A percentile compares a stretch with the other conserved stretches of the same genome.
Conservation (phyloP, 1,139 yeast species). For the Geotrichum reessii region DNA sequence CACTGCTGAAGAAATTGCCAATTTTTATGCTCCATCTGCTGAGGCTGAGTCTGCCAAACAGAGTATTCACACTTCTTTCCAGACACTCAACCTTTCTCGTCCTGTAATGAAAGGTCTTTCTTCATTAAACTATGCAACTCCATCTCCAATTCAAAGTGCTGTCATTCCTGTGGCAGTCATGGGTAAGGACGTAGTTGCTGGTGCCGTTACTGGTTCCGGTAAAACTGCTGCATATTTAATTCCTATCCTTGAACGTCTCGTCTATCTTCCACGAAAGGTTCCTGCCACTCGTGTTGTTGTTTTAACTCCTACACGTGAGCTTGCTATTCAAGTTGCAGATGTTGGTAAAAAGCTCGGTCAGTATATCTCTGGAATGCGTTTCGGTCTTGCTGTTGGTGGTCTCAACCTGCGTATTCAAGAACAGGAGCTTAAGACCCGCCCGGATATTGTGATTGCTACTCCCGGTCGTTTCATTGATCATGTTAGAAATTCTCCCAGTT, state of each 20-base stretch:
- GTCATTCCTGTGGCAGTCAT: slow-evolving; percentile 87
- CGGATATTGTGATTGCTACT: slow-evolving; percentile 94
- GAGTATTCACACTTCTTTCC: slow-evolving; percentile 57
- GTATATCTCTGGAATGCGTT: slow-evolving; percentile 65
- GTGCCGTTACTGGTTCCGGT: slow-evolving; percentile 99
- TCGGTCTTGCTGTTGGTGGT: slow-evolving; percentile 98
- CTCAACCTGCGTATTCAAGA: slow-evolving; percentile 91
- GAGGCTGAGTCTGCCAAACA: slow-evolving; percentile 37
- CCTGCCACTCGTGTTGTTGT: slow-evolving; percentile 88
- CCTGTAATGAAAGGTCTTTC: slow-evolving; percentile 82
- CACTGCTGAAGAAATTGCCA: slow-evolving; percentile 33
- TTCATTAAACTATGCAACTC: slow-evolving; percentile 71
- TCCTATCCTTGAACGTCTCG: slow-evolving; percentile 86
- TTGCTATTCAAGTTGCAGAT: slow-evolving; percentile 92
- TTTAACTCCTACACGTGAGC: slow-evolving; percentile 92
- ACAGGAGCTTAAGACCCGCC: slow-evolving; percentile 82
- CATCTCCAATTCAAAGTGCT: slow-evolving; percentile 92
- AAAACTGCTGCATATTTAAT: slow-evolving; percentile 97
- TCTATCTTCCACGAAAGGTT: slow-evolving; percentile 79
- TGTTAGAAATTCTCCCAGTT: slow-evolving; percentile 88
- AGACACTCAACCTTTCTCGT: slow-evolving; percentile 73
- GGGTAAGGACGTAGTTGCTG: slow-evolving; percentile 97
- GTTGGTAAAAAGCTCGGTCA: slow-evolving; percentile 83
- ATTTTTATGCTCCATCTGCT: slow-evolving; percentile 33
- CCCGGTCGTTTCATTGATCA: slow-evolving; percentile 97